Evolutionary conservation across 2,329 filamentous ascomycete genomes (phyloP).

Genomic region (Arachnopeziza araneosa): DNA sequence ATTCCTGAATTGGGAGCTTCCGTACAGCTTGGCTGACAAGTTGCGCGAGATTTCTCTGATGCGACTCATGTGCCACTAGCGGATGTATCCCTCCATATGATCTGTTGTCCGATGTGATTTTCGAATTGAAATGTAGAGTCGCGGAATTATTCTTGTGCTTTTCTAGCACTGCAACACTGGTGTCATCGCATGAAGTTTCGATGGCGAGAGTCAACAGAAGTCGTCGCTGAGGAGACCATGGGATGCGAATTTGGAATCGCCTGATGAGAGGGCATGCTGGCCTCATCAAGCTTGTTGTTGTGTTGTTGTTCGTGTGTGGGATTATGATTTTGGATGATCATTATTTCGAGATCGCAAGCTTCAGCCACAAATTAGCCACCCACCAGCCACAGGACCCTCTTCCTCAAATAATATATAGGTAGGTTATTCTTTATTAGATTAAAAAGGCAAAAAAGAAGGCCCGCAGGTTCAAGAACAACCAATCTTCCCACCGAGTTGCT

Average conservation of each 20-base stretch:
- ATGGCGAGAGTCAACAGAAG: slow-evolving; percentile 61
- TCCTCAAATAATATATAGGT: too few species aligned
- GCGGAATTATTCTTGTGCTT: slow-evolving; percentile 41
- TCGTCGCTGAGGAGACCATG: not conserved
- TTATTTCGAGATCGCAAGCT: not conserved
- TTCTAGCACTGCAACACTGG: slow-evolving; percentile 76
- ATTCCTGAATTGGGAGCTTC: slow-evolving; percentile 36
- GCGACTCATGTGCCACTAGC: slow-evolving; percentile 65
- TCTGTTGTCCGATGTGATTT: slow-evolving; percentile 74
- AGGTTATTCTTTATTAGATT: too few species aligned
- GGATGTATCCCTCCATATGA: slow-evolving; percentile 76
- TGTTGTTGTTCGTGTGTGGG: not conserved
- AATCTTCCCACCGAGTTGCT: too few species aligned
- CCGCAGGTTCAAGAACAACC: too few species aligned
- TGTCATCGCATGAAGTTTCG: slow-evolving; percentile 89
- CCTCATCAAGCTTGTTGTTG: not conserved
- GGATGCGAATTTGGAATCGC: not conserved
- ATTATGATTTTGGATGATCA: not conserved
- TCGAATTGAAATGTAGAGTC: slow-evolving; percentile 70
- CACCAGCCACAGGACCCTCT: not conserved
- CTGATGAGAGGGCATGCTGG: not conserved
- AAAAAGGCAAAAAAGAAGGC: too few species aligned
- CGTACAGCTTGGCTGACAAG: slow-evolving; percentile 62
- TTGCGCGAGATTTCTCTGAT: slow-evolving; percentile 63
- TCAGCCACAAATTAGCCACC: slow-evolving; percentile 6